Evolutionary conservation across 768 basidiomycete genomes (phyloP), one percentile per base, ranked within the genome.

Genomic region (Hortiboletus campestris): DNA sequence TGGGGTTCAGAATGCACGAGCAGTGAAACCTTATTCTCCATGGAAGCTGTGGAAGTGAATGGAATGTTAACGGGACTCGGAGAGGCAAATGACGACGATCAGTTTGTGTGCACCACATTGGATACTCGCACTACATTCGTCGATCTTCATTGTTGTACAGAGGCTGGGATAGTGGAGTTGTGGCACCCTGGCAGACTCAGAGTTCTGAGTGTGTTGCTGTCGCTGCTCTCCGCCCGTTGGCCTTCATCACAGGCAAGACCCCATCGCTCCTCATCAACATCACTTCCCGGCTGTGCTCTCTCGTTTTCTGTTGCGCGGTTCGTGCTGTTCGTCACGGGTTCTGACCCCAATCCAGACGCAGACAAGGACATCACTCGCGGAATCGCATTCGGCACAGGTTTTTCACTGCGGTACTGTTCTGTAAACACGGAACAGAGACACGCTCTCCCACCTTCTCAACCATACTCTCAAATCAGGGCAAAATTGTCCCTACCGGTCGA

Each of bases 311-410:
- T 94, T 42, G 80, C 78, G 1, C 81, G 81, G 35, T 73, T 89
- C 44, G 82, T 85, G 28, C 64, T 89, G 11, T 84, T 90, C 53
- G 66, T 93, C 48, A 89, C 90, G 8, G 83, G 86, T n/a, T 81
- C 80, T 35, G 94, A 96, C 67, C 78, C 94, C 51, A 91, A 91
- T 58, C 90, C 90, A 0, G 72, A 77, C 0, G 88, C 88, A 51
- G 79, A 80, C 38, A 69, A 81, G 51, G 83, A 83, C 43, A 74
- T 90, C 13, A 85, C 83, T 4, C 81, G 91, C 29, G 92, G 92
- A 4, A 69, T 90, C 52, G 83, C 85, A 2, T 63, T 85, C 29
- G 80, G 80, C 46, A 83, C 80, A 0, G 75, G 82, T 3, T 41
- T 84, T 7, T 78, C 81, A 3, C 44, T 83, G 9, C 78, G 84